A percentile compares a stretch with the other conserved stretches of the same genome.
These are phyloP conservation scores for Phoma sp. DNA, from an alignment of 2,329 filamentous ascomycete species.

Conservation along the genomic window DNA sequence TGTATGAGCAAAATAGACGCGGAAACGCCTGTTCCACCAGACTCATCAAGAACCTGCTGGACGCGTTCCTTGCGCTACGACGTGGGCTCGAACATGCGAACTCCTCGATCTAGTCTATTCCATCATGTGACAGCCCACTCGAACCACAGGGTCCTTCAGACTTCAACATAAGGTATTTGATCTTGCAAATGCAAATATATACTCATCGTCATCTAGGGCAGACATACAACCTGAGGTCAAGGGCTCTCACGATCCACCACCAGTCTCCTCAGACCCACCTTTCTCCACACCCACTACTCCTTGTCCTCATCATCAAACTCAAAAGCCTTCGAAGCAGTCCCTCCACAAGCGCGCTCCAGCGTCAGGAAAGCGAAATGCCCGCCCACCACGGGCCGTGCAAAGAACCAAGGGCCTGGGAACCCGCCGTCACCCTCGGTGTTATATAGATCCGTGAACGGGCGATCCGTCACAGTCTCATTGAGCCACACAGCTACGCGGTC, in stretches of 20 bases:
- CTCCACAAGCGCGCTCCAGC: constrained; percentile 79
- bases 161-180: constrained; percentile 6
- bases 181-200: neutral
- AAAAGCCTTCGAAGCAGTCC: constrained; percentile 37
- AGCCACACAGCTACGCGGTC: constrained; percentile 79
- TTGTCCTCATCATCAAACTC: neutral
- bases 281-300: neutral
- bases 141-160: constrained; percentile 1
- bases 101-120: neutral
- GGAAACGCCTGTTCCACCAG: too few relatives aligned
- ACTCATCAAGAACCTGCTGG: too few relatives aligned
- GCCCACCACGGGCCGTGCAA: constrained; percentile 81
- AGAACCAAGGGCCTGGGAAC: constrained; percentile 77
- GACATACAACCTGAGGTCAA: neutral
- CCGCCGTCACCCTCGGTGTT: constrained; percentile 78
- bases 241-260: neutral
- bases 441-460: constrained; percentile 82
- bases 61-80: neutral
- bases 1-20: too few relatives aligned
- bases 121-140: neutral
- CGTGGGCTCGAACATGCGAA: constrained; percentile 6
- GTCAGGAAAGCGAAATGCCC: constrained; percentile 86
- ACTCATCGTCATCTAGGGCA: neutral
- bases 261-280: neutral
- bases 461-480: constrained; percentile 78